These are phyloP conservation scores for Condylostoma magnum DNA, from an alignment of 169 alveolate genomes.

Conservation along the genomic window DNA sequence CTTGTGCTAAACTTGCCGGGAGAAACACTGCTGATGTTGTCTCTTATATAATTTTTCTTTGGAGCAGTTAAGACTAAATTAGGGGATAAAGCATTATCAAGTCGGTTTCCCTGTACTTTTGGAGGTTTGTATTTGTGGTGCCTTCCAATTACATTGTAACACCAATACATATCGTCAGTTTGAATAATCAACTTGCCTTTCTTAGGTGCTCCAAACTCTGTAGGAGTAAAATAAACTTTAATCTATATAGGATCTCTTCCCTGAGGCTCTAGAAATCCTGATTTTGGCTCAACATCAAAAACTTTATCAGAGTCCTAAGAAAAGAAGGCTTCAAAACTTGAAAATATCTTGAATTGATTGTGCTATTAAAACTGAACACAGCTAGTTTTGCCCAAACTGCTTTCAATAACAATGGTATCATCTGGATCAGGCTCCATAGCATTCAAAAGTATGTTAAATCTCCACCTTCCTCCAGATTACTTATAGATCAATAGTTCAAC, in stretches of 20 bases:
- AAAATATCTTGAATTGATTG: constrained; percentile 68
- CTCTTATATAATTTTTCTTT: constrained; percentile 36
- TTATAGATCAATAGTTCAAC: constrained; percentile 75
- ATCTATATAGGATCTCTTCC: constrained; percentile 88
- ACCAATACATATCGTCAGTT: constrained; percentile 92
- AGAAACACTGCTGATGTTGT: constrained; percentile 32
- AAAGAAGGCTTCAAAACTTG: constrained; percentile 87
- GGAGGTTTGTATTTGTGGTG: constrained; percentile 91
- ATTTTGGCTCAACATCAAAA: constrained; percentile 66
- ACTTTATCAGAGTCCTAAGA: constrained; percentile 84
- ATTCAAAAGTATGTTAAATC: constrained; percentile 75
- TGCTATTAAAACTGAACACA: constrained; percentile 78
- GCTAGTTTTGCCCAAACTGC: constrained; percentile 84
- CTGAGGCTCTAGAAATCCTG: constrained; percentile 85
- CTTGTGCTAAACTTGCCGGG: constrained; percentile 12
- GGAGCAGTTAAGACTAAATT: background rate
- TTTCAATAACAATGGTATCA: constrained; percentile 84
- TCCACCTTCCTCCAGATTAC: constrained; percentile 91
- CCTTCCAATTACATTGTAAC: constrained; percentile 83
- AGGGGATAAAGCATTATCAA: constrained; percentile 51
- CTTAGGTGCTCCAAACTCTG: constrained; percentile 90
- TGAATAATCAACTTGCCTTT: constrained; percentile 86
- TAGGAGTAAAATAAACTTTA: constrained; percentile 87
- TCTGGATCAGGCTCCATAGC: constrained; percentile 89
- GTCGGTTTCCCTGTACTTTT: constrained; percentile 62